These are phyloP conservation scores for Pleurozium schreberi DNA, from an alignment of 225 moss, liverwort and hornwort genomes.

Conservation along the genomic window DNA sequence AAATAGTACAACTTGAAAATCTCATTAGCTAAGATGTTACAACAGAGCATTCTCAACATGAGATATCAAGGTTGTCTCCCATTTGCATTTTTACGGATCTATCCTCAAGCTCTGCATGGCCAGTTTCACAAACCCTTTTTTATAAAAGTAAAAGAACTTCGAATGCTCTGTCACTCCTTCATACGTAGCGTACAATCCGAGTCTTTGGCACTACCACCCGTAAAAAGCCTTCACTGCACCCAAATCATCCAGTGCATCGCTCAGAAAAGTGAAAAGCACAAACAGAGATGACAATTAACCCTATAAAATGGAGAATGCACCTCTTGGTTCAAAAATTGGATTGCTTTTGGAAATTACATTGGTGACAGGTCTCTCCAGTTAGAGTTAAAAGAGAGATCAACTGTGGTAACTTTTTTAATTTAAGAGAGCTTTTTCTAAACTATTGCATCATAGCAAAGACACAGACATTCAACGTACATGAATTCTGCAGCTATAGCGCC, in stretches of 20 bases:
- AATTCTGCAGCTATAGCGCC: slow-evolving; percentile 69
- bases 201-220: slow-evolving; percentile 73
- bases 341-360: background rate
- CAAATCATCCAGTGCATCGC: background rate
- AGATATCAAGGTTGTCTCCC: background rate
- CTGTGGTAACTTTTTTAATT: background rate
- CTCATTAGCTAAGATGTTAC: background rate
- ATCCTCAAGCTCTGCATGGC: background rate
- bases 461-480: slow-evolving; percentile 27
- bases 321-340: background rate
- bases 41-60: background rate
- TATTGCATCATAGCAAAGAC: background rate
- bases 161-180: background rate
- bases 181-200: slow-evolving; percentile 61
- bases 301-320: background rate
- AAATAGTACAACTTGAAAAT: background rate
- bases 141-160: background rate
- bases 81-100: background rate
- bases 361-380: background rate
- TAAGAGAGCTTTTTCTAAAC: background rate
- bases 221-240: slow-evolving; percentile 77
- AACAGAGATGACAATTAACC: background rate
- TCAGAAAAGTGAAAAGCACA: background rate
- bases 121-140: background rate
- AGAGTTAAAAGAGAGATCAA: background rate